Evolutionary conservation across 768 basidiomycete genomes (phyloP), one percentile per base, ranked within the genome.

Genomic region (Tylopilus cervinicoccineus): DNA sequence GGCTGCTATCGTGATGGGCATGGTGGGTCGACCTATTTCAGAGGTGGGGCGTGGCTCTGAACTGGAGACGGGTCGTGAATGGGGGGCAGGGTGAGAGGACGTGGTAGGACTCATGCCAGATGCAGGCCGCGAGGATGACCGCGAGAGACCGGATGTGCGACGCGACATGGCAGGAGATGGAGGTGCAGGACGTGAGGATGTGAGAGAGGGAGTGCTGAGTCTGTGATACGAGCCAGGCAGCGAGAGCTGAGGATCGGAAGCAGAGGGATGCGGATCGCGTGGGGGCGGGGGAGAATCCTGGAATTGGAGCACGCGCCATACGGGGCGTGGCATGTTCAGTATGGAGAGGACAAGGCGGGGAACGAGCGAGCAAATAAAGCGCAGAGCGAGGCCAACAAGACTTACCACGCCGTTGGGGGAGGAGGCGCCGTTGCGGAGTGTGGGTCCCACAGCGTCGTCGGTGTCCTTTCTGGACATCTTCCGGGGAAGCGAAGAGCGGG

Each of bases 181-280:
- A 0, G 83, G 83, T 0, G 83, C 83, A 28, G 80, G 81, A 5
- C 83, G 78, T 1, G 74, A 74, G 12, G 76, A 74, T 1, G 70
- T 70, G 52, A 71, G 76, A 42, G 65, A 71, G 38, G 39, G 62
- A 0, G 53, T 49, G 49, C 64, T 63, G 12, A 63, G 47, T 6
- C 61, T 55, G 51, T 54, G 36, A 24, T 52, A 19, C 17, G 49
- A 32, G 24, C 9, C 14, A 24, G 42, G 43, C 2, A 50, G 42
- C 8, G 49, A 28, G 36, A 32, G 38, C 4, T 43, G 47, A 1
- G 45, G 57, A 32, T 51, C 52, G n/a, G 29, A 20, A 14, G 29
- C 9, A 6, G 33, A 19, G 33, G 33, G 40, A 9, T 26, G 76
- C 72, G 2, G 72, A 58, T 47, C 61, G 54, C 28, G 64, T 48